Evolutionary conservation across 2,329 filamentous ascomycete species (phyloP).

Genomic region (Aureobasidium mangrovei): DNA sequence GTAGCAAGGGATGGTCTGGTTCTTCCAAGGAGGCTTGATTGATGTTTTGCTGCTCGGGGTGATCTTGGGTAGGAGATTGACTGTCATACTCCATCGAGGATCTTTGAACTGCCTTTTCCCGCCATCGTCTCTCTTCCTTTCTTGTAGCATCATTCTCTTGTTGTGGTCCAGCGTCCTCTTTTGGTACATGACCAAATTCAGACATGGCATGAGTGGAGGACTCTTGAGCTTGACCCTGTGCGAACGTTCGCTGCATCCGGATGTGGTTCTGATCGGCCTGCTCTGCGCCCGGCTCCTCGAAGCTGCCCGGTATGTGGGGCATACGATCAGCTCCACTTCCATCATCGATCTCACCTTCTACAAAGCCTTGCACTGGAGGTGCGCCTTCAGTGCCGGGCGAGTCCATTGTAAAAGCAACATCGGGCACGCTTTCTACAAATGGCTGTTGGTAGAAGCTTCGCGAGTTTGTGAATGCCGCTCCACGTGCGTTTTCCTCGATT

Average conservation of each 20-base stretch:
- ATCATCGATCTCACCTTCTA: conserved; percentile 41
- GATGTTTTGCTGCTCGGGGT: too few species aligned
- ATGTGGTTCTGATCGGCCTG: too few species aligned
- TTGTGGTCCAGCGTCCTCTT: conserved; percentile 6
- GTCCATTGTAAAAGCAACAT: conserved; percentile 26
- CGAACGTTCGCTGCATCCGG: neutral
- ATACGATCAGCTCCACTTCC: conserved; percentile 46
- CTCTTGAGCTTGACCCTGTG: neutral
- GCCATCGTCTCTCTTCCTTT: conserved; percentile 18
- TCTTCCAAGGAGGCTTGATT: neutral
- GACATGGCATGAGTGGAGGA: neutral
- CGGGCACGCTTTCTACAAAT: conserved; percentile 35
- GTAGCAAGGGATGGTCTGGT: neutral
- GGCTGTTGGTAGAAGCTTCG: conserved; percentile 29
- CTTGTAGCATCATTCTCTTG: conserved; percentile 16
- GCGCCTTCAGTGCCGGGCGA: conserved; percentile 26
- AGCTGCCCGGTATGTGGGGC: conserved; percentile 54
- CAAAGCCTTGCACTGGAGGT: conserved; percentile 28
- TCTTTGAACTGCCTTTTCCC: conserved; percentile 33
- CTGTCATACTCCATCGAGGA: neutral
- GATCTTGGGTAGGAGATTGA: neutral
- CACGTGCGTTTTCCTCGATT: conserved; percentile 15
- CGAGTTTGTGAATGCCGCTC: neutral
- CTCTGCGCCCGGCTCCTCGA: conserved; percentile 30
- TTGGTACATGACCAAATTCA: neutral